These are phyloP conservation scores for Oryza rufipogon DNA, from an alignment of 176 grass and related monocot species.

Conservation along the genomic window DNA sequence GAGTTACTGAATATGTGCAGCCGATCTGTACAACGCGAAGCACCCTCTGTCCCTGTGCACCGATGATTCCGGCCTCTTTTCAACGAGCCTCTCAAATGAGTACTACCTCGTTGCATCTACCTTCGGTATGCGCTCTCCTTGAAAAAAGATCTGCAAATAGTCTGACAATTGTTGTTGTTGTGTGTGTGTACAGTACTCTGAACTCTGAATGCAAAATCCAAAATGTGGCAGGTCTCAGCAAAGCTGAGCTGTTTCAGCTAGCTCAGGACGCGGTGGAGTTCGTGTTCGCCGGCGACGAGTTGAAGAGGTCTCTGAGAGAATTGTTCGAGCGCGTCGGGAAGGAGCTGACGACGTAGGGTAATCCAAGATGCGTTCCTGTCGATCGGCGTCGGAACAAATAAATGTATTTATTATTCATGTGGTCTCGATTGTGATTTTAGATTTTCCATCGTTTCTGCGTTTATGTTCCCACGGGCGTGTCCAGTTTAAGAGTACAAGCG, in stretches of 20 bases:
- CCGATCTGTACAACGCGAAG: constrained; percentile 72
- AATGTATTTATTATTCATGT: background rate
- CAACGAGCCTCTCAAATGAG: constrained; percentile 84
- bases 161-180: background rate
- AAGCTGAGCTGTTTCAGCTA: constrained; percentile 71
- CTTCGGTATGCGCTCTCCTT: constrained; percentile 58
- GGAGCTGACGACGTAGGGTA: constrained; percentile 16
- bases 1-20: constrained; percentile 47
- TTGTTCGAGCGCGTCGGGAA: constrained; percentile 56
- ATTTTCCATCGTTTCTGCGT: background rate
- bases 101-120: constrained; percentile 62
- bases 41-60: constrained; percentile 86
- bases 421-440: background rate
- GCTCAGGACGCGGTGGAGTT: constrained; percentile 61
- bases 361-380: background rate
- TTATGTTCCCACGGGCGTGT: background rate
- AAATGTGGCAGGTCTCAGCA: constrained; percentile 59
- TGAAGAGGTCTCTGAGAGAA: constrained; percentile 63
- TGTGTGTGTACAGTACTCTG: background rate
- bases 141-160: background rate
- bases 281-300: constrained; percentile 58
- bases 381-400: background rate
- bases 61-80: constrained; percentile 82
- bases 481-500: background rate
- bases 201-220: background rate